A percentile compares a stretch with the other conserved stretches of the same genome.
Evolutionary conservation across 2,329 filamentous ascomycete genomes (phyloP).

Genomic region (Metarhizium guizhouense): DNA sequence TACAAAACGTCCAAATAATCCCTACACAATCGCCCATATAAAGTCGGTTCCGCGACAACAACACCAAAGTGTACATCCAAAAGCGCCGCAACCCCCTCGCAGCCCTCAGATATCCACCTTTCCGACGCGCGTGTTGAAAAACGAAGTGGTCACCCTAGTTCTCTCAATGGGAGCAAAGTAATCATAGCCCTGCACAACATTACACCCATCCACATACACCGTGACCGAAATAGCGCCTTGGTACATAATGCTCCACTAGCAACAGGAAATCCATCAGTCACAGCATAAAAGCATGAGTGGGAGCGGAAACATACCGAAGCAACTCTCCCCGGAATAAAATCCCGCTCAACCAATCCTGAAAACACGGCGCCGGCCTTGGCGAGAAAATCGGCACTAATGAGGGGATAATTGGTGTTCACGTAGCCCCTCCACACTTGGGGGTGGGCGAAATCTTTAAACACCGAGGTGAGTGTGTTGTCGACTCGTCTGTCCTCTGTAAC

Average conservation of each 20-base stretch:
- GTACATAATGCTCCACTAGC: slow-evolving; percentile 30
- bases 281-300: neutral
- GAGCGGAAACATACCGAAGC: slow-evolving; percentile 14
- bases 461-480: slow-evolving; percentile 24
- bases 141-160: slow-evolving; percentile 20
- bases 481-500: slow-evolving; percentile 24
- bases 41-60: neutral
- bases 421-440: slow-evolving; percentile 23
- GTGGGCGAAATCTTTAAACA: slow-evolving; percentile 7
- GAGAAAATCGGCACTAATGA: slow-evolving; percentile 21
- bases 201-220: slow-evolving; percentile 23
- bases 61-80: neutral
- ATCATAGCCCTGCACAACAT: slow-evolving; percentile 26
- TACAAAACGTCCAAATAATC: too few species aligned
- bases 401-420: slow-evolving; percentile 27
- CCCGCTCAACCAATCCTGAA: slow-evolving; percentile 12
- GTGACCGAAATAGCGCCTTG: slow-evolving; percentile 24
- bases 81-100: neutral
- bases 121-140: slow-evolving; percentile 17
- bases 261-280: neutral
- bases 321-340: slow-evolving; percentile 11
- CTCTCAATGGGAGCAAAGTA: slow-evolving; percentile 19
- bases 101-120: neutral
- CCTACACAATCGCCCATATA: too few species aligned
- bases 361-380: slow-evolving; percentile 16